Base-by-base conservation (phyloP, 495 filamentous ascomycete species). In the Aspergillus campestris region DNA sequence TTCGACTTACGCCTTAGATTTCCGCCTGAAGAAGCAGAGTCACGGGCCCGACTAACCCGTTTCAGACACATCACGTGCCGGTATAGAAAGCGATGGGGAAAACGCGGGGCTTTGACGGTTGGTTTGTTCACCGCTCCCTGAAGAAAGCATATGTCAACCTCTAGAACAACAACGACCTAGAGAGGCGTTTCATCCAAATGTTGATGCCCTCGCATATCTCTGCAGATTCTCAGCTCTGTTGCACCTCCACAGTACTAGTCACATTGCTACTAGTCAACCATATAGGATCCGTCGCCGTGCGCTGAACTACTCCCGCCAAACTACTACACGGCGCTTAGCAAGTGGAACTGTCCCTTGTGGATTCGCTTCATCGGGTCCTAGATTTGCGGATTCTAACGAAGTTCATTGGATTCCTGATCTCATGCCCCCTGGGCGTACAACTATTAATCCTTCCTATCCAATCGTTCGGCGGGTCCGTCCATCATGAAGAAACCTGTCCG, bases 401-500 rank as follows among this genome's bases (percentile, higher is more conserved):
- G 53, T 52, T 54, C 45, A 64, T 62, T 62, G 55, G 57, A 48
- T 42, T 51, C 55, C 35, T 50, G 40, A 57, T 48, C 51, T 57
- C 53, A 57, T 60, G 13, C 31, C 52, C 34, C 28, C 42, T 14
- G 47, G 14, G 40, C 49, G 49, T 46, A 41, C 34, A 39, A 40
- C 36, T 36, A 39, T 29, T 40, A 37, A 48, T 31, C 47, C 56
- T 45, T 55, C 45, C 56, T 49, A 55, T 57, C 51, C 52, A 55
- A 58, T 47, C 52, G 53, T 49, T 38, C 43, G 51, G 50, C 14
- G 30, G 51, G 52, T 57, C 42, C 35, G 48, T 41, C 49, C 44
- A 50, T 47, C 40, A 52, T 60, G 62, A 61, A 65, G 50, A 65
- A 58, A 56, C 55, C 53, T 59, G 54, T 53, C 47, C 49, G 49